Evolutionary conservation across 1,139 yeast species (phyloP), one percentile per base, ranked within the genome.

Genomic region (Taphrina betulina): DNA sequence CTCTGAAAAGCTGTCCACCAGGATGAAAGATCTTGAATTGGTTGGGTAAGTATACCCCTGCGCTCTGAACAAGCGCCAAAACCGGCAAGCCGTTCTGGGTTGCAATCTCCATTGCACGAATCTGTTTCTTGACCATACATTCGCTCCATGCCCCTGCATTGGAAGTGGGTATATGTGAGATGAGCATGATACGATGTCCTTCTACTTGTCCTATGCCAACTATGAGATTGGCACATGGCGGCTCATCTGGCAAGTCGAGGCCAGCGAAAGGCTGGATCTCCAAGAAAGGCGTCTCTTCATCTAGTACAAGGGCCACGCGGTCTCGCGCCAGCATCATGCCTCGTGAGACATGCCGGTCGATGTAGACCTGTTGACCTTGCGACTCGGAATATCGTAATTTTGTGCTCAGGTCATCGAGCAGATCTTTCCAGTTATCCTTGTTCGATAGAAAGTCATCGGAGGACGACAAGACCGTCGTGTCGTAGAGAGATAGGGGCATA

Each of bases 21-120:
- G 68, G 71, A 58, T 68, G 67, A 57, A 68, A 69, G 12, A 70
- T 62, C n/a, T 71, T 71, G 60, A 69, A 69, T 14, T 68, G 72
- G 58, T 69, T 71, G 19, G 71, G 72, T 42, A 69, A 60, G 57
- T 68, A 68, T 55, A 71, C 72, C 17, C 72, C 72, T n/a, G 71
- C 72, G 20, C 71, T 68, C 58, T 69, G 71, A 2, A 65, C 63
- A 37, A 69, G 61, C 57, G 68, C 69, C 44, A 69, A 60, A 44
- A 71, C 68, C 0, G 72, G 72, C 48, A 69, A 63, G 17, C 59
- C 58, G 63, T 68, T 68, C 56, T 69, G 69, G 57, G 62, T 58
- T 31, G 72, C 72, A 35, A 69, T 67, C 53, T 68, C 71, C 60
- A 68, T 71, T 14, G 71, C 71, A 20, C 72, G 62, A 48, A 67